These are phyloP conservation scores for Ophiognomonia clavigignenti-juglandacearum DNA, from an alignment of 2,329 filamentous ascomycete genomes.

Conservation along the genomic window DNA sequence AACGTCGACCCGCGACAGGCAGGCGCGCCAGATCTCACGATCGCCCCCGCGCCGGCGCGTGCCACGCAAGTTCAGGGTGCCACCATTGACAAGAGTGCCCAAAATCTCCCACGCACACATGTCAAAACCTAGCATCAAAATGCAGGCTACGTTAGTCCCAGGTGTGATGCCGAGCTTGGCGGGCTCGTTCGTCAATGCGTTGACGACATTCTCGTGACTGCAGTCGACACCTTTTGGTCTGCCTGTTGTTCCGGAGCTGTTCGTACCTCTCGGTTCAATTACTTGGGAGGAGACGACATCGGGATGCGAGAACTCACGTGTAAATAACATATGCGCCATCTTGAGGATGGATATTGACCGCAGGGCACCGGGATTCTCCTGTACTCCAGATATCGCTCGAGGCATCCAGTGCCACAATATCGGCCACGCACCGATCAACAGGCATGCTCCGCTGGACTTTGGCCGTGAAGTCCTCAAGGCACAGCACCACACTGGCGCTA, in stretches of 20 bases:
- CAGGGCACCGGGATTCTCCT: constrained; percentile 14
- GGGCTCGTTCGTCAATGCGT: constrained; percentile 46
- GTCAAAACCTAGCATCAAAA: constrained; percentile 56
- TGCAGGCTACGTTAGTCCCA: constrained; percentile 48
- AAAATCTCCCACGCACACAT: constrained; percentile 62
- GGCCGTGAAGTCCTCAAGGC: constrained; percentile 1
- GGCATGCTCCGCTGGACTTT: constrained; percentile 9
- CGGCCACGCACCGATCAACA: background rate
- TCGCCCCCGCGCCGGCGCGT: constrained; percentile 23
- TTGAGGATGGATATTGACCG: constrained; percentile 28
- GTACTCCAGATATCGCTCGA: constrained; percentile 6
- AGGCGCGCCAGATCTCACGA: constrained; percentile 34
- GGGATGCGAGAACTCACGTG: constrained; percentile 26
- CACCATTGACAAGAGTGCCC: constrained; percentile 51
- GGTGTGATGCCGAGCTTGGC: constrained; percentile 44
- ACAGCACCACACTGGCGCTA: constrained; percentile 3
- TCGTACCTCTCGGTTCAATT: no score
- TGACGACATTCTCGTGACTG: constrained; percentile 49
- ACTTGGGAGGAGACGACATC: no score
- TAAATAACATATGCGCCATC: constrained; percentile 46
- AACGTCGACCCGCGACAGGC: constrained; percentile 44
- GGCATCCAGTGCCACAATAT: constrained; percentile 5
- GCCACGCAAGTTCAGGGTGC: constrained; percentile 48
- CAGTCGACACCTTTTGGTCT: constrained; percentile 56
- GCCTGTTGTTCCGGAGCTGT: constrained; percentile 48